Conservation (phyloP, 257 asterid species). For the Solanum sejunctum region DNA sequence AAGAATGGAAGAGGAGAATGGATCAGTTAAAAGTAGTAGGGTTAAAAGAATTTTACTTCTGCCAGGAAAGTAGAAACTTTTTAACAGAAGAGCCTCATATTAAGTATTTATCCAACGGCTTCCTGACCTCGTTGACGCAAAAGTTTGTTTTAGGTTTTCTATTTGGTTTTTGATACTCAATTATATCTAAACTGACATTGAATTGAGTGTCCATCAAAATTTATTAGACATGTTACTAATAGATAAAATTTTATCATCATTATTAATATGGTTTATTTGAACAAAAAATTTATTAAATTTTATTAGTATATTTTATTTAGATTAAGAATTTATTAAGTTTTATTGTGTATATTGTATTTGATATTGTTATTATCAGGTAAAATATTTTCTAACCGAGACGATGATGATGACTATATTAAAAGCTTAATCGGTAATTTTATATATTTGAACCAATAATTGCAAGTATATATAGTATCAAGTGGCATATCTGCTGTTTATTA, state of each 20-base stretch:
- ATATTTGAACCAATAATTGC: neutral
- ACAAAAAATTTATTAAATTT: neutral
- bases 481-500: neutral
- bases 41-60: neutral
- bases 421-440: neutral
- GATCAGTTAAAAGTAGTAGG: neutral
- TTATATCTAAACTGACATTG: too few relatives aligned
- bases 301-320: neutral
- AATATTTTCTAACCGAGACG: neutral
- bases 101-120: neutral
- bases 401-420: neutral
- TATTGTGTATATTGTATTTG: neutral
- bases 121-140: too few relatives aligned
- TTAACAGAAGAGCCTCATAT: neutral
- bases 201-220: too few relatives aligned
- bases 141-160: neutral
- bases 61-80: neutral
- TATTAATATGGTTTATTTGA: neutral
- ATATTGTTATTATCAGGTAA: neutral
- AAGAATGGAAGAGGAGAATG: neutral
- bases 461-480: neutral
- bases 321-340: neutral
- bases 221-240: neutral
- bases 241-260: neutral
- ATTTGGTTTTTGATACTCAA: too few relatives aligned